These are phyloP conservation scores for Inga leiocalycina DNA, from an alignment of 306 rosid genomes.

Conservation along the genomic window DNA sequence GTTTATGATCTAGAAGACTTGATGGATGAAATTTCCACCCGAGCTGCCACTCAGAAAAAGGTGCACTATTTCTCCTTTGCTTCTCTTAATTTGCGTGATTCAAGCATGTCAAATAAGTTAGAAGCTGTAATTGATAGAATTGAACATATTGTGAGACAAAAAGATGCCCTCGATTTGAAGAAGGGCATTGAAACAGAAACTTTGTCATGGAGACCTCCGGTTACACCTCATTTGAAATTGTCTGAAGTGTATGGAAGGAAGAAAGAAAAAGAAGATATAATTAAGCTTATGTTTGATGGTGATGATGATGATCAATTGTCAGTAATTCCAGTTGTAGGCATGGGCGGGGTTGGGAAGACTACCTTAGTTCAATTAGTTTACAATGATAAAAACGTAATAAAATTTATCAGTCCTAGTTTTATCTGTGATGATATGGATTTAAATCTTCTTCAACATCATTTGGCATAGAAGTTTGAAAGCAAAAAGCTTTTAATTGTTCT, in stretches of 20 bases:
- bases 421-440: background rate
- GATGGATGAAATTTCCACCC: constrained; percentile 23
- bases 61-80: no score
- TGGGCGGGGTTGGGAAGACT: constrained; percentile 2
- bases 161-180: background rate
- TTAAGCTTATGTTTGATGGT: background rate
- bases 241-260: background rate
- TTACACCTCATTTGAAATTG: background rate
- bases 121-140: background rate
- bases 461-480: background rate
- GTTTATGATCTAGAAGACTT: background rate
- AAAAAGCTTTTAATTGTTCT: constrained; percentile 20
- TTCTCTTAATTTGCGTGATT: background rate
- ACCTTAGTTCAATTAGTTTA: background rate
- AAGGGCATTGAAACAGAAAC: background rate
- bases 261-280: background rate
- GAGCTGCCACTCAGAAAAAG: background rate
- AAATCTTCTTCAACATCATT: background rate
- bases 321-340: constrained; percentile 11
- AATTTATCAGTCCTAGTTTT: background rate
- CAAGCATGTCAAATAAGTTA: background rate
- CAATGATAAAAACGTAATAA: background rate
- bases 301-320: background rate
- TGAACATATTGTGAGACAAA: background rate
- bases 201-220: background rate